Evolutionary conservation across 257 asterid species (phyloP).

Genomic region (Primulina tabacum): DNA sequence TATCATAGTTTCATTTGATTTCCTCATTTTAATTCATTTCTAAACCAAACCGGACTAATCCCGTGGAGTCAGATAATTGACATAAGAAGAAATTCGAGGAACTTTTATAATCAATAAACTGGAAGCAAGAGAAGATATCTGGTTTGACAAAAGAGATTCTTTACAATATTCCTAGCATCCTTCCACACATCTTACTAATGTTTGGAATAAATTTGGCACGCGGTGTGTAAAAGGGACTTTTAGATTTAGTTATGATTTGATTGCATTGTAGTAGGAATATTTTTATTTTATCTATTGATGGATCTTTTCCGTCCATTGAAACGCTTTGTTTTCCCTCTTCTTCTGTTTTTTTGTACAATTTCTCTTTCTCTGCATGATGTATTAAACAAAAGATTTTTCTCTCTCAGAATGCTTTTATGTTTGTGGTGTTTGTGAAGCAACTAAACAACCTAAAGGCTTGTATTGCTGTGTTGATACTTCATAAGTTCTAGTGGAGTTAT

Average conservation of each 20-base stretch:
- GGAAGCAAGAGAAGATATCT: background rate
- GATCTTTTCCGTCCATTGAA: background rate
- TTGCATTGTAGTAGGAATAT: background rate
- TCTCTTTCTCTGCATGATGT: too few species aligned
- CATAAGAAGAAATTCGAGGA: constrained; percentile 15
- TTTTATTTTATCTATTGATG: background rate
- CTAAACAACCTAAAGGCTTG: background rate
- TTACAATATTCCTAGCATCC: background rate
- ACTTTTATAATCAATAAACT: background rate
- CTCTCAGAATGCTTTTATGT: background rate
- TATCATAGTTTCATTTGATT: constrained; percentile 14
- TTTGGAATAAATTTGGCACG: background rate
- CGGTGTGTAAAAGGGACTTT: background rate
- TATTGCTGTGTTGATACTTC: constrained; percentile 18
- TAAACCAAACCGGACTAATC: constrained; percentile 5
- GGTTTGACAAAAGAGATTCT: background rate
- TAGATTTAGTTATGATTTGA: background rate
- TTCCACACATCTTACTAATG: background rate
- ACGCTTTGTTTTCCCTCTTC: background rate
- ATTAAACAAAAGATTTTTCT: background rate
- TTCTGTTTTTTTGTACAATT: too few species aligned
- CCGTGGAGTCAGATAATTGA: background rate
- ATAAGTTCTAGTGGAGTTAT: constrained; percentile 2
- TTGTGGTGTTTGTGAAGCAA: background rate
- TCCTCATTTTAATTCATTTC: background rate